These are phyloP conservation scores for Boletus semigastroideus DNA, from an alignment of 1,284 basidiomycete species.

Conservation along the genomic window DNA sequence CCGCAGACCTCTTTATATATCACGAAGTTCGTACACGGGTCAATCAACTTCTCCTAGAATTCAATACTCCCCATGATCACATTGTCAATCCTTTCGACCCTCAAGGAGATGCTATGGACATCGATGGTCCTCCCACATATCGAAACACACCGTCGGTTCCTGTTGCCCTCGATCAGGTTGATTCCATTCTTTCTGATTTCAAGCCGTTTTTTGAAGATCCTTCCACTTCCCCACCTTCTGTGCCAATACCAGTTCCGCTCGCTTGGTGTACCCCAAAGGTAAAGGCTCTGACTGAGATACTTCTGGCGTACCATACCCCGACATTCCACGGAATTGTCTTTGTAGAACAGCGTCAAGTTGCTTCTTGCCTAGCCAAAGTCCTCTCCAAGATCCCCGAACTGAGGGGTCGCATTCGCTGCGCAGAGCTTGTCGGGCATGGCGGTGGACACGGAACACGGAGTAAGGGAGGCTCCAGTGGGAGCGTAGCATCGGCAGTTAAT, in stretches of 20 bases:
- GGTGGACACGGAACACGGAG: conserved; percentile 30
- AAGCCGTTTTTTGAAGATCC: conserved; percentile 48
- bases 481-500: conserved; percentile 18
- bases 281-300: conserved; percentile 54
- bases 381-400: conserved; percentile 59
- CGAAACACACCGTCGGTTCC: conserved; percentile 28
- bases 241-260: conserved; percentile 45
- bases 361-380: conserved; percentile 64
- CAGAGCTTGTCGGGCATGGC: conserved; percentile 72
- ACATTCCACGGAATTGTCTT: conserved; percentile 81
- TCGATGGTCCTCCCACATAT: conserved; percentile 19
- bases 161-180: conserved; percentile 44
- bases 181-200: conserved; percentile 52
- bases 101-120: conserved; percentile 26
- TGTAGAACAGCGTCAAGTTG: conserved; percentile 79
- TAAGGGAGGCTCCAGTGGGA: conserved; percentile 19
- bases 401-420: conserved; percentile 55
- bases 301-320: conserved; percentile 52
- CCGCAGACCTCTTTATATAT: conserved; percentile 62
- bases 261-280: conserved; percentile 76
- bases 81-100: conserved; percentile 13
- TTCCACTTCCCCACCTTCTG: conserved; percentile 21
- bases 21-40: conserved; percentile 55
- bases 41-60: conserved; percentile 36
- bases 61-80: conserved; percentile 14